Percentiles rank a stretch among this genome's conserved stretches.
Evolutionary conservation across 106 monocot species (phyloP).

Genomic region (Cymbidium sinense): DNA sequence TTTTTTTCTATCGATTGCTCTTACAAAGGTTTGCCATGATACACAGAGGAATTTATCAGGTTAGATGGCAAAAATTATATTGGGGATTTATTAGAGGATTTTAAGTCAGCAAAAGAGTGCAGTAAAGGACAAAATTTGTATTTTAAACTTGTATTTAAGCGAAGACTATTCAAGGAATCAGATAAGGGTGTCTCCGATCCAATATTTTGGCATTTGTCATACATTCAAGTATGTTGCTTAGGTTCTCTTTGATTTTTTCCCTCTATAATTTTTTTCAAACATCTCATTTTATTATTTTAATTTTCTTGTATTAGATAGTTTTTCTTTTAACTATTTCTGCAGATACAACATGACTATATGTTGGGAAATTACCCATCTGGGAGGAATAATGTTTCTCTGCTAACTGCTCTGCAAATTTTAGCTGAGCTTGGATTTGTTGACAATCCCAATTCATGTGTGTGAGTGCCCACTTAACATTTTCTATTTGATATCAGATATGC

Average conservation of each 20-base stretch:
- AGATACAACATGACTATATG: slow-evolving; percentile 97
- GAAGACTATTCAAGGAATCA: slow-evolving; percentile 85
- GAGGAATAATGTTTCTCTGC: slow-evolving; percentile 85
- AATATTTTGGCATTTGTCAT: slow-evolving; percentile 91
- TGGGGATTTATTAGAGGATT: slow-evolving; percentile 81
- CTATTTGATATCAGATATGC: neutral
- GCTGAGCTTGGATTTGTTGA: slow-evolving; percentile 76
- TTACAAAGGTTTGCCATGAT: slow-evolving; percentile 8
- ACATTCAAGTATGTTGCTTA: slow-evolving; percentile 64
- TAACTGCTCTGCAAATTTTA: slow-evolving; percentile 84
- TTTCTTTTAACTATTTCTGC: slow-evolving; percentile 10
- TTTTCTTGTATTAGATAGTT: neutral
- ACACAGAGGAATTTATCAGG: slow-evolving; percentile 84
- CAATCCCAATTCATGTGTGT: slow-evolving; percentile 75
- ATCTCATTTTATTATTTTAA: neutral
- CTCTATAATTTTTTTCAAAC: neutral
- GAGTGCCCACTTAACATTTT: slow-evolving; percentile 24
- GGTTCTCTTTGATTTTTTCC: neutral
- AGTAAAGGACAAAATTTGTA: slow-evolving; percentile 91
- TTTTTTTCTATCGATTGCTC: neutral
- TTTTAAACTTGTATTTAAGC: slow-evolving; percentile 85
- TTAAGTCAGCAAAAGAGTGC: slow-evolving; percentile 80
- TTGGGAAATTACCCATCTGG: slow-evolving; percentile 93
- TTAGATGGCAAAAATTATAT: slow-evolving; percentile 96
- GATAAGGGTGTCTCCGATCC: slow-evolving; percentile 89